Percentiles rank a stretch among this genome's conserved stretches.
Conservation (phyloP, 345 rosid genomes). For the Durio zibethinus region DNA sequence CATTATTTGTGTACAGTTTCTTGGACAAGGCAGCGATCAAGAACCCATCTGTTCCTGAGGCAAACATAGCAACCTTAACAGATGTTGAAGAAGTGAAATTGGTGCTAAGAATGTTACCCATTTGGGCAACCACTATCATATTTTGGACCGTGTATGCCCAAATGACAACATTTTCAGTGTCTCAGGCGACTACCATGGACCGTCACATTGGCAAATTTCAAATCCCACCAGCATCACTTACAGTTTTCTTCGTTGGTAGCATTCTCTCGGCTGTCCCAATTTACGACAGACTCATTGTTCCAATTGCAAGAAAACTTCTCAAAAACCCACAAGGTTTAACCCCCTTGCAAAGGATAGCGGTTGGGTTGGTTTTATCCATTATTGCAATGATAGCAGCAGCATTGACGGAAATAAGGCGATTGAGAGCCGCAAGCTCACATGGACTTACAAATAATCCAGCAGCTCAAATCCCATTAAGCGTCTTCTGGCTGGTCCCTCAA, state of each 20-base stretch:
- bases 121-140: constrained; percentile 85
- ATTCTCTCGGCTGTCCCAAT: constrained; percentile 80
- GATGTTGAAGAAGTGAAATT: constrained; percentile 95
- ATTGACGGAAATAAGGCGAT: constrained; percentile 59
- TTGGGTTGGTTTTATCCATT: constrained; percentile 57
- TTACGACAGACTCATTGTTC: constrained; percentile 64
- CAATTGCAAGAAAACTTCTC: constrained; percentile 44
- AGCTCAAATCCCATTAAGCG: constrained; percentile 57
- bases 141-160: constrained; percentile 99
- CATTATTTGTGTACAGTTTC: constrained; percentile 46
- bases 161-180: constrained; percentile 86
- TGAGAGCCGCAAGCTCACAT: constrained; percentile 39
- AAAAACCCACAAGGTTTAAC: constrained; percentile 74
- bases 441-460: constrained; percentile 35
- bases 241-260: constrained; percentile 79
- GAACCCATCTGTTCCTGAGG: constrained; percentile 25
- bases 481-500: constrained; percentile 81
- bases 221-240: constrained; percentile 73
- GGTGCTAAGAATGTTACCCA: constrained; percentile 80
- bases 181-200: constrained; percentile 88
- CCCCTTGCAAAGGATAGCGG: constrained; percentile 76
- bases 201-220: constrained; percentile 74
- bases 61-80: constrained; percentile 73
- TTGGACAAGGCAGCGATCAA: constrained; percentile 82
- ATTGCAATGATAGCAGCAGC: constrained; percentile 75